Conservation (phyloP, 164 flowering plant species). For the Aristolochia fimbriata region DNA sequence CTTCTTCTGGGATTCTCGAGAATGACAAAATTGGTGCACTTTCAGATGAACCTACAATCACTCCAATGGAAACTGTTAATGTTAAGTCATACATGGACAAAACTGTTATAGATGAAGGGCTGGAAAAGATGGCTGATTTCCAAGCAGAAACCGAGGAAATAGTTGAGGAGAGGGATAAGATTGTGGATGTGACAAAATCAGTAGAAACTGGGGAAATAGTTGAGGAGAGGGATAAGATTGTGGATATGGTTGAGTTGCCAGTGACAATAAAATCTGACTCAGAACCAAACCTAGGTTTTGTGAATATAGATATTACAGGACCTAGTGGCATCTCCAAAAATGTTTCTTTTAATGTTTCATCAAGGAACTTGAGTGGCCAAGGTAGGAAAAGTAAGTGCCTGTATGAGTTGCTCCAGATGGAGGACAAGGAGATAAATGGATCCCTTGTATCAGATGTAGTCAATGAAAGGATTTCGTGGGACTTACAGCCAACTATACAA, state of each 20-base stretch:
- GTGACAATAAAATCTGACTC: constrained; percentile 4
- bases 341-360: constrained; percentile 14
- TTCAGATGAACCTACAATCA: constrained; percentile 1
- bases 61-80: constrained; percentile 5
- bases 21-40: constrained; percentile 7
- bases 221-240: constrained; percentile 22
- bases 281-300: constrained; percentile 6
- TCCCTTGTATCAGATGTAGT: constrained; percentile 14
- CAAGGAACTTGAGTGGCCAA: constrained; percentile 24
- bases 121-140: background rate
- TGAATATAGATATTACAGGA: constrained; percentile 4
- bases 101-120: background rate
- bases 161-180: background rate
- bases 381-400: constrained; percentile 48
- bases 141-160: background rate
- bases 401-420: constrained; percentile 53
- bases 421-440: constrained; percentile 24
- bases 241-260: constrained; percentile 6
- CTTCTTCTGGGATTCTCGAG: constrained; percentile 13
- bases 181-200: background rate
- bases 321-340: constrained; percentile 1
- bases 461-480: constrained; percentile 11
- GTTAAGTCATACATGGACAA: background rate
- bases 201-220: constrained; percentile 22
- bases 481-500: constrained; percentile 11